phyloP scores from a whole-genome alignment of 768 basidiomycete genomes.

The Boletus patriciae region DNA sequence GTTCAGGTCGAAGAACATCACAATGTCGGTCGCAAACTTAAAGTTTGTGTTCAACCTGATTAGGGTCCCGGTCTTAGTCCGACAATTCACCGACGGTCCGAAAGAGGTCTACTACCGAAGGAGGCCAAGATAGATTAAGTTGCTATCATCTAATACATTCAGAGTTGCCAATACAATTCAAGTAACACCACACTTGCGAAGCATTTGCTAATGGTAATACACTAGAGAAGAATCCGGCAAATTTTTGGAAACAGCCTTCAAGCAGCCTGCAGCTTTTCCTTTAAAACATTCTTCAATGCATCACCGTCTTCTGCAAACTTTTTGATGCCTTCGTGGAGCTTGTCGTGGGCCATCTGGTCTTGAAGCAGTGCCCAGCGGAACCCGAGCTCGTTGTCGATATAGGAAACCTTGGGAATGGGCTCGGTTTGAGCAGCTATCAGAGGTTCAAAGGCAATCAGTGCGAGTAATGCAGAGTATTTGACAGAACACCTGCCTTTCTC shows the following conservation, averaged over 20 bases:
- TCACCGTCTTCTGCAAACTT: conserved; percentile 95
- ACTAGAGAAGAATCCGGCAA: neutral
- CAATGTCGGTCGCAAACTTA: neutral
- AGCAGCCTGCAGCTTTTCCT: conserved; percentile 49
- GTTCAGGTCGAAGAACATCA: conserved; percentile 71
- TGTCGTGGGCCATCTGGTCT: conserved; percentile 94
- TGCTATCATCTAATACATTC: neutral
- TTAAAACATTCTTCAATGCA: conserved; percentile 78
- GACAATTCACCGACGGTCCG: neutral
- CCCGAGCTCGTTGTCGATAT: conserved; percentile 84
- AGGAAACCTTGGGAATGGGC: conserved; percentile 75
- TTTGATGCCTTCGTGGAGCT: conserved; percentile 94
- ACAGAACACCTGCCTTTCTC: conserved; percentile 45
- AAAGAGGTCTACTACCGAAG: no score
- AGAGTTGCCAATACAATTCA: neutral
- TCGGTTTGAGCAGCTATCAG: conserved; percentile 54
- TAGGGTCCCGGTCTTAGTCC: neutral
- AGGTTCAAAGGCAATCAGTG: neutral
- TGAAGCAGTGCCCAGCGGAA: conserved; percentile 91
- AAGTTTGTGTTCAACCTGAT: neutral
- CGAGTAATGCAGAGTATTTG: no score
- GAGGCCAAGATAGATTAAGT: no score
- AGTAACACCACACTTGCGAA: neutral
- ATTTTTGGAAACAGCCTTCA: neutral
- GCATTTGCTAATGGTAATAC: no score